Evolutionary conservation across 2,329 filamentous ascomycete genomes (phyloP).

Genomic region (Colletotrichum sp.): DNA sequence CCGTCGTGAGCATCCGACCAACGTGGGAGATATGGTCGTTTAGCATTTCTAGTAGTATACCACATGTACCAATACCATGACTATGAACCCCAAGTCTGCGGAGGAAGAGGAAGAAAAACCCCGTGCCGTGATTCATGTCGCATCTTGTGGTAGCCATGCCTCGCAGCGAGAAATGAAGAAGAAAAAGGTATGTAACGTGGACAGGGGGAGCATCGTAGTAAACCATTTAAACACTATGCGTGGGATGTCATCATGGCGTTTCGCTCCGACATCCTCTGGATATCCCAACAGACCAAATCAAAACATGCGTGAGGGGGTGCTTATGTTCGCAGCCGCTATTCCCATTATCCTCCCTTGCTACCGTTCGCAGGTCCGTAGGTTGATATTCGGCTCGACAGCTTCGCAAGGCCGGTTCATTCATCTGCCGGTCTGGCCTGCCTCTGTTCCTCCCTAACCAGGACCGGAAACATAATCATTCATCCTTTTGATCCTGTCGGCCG

Average conservation of each 20-base stretch:
- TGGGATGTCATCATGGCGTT: conserved; percentile 15
- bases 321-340: neutral
- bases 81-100: neutral
- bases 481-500: neutral
- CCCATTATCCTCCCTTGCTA: neutral
- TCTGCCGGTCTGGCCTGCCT: neutral
- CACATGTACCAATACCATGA: neutral
- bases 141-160: neutral
- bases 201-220: neutral
- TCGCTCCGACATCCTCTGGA: conserved; percentile 19
- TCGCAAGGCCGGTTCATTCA: neutral
- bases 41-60: conserved; percentile 15
- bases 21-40: neutral
- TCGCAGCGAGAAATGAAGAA: neutral
- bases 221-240: conserved; percentile 13
- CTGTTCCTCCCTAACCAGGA: neutral
- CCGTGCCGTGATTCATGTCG: neutral
- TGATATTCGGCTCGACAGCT: neutral
- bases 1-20: neutral
- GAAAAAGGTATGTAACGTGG: neutral
- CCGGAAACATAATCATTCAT: neutral
- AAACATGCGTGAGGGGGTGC: neutral
- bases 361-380: neutral
- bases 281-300: conserved; percentile 14
- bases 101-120: neutral